A percentile compares a stretch with the other conserved stretches of the same genome.
phyloP scores from a whole-genome alignment of 2,329 filamentous ascomycete species.

The Colletotrichum sp. region DNA sequence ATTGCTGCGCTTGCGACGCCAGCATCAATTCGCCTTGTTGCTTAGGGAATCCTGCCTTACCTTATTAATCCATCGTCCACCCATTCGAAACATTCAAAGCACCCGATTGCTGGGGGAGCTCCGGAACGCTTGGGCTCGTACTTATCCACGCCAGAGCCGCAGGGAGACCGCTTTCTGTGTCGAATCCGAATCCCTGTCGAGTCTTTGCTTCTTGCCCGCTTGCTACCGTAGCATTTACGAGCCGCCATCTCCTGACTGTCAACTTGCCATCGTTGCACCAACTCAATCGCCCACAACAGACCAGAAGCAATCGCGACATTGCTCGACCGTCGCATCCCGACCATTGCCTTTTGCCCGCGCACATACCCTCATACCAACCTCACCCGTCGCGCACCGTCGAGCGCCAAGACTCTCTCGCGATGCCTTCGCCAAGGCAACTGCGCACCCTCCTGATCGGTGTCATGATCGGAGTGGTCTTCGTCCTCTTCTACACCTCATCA shows the following conservation, averaged over 20 bases:
- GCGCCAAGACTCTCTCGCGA: constrained; percentile 34
- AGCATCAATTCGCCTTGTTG: not conserved
- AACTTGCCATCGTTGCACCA: not conserved
- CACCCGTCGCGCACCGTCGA: not conserved
- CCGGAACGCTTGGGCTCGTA: constrained; percentile 13
- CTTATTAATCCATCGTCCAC: not conserved
- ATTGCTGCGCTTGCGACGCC: not conserved
- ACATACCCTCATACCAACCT: not conserved
- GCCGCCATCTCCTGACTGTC: not conserved
- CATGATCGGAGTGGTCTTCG: constrained; percentile 67
- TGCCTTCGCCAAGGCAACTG: constrained; percentile 75
- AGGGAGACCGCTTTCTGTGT: not conserved
- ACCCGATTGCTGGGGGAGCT: constrained; percentile 14
- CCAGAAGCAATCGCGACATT: not conserved
- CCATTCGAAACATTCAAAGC: constrained; percentile 8
- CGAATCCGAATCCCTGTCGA: not conserved
- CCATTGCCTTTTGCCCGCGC: not conserved
- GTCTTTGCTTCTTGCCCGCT: not conserved
- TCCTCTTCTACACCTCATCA: constrained; percentile 76
- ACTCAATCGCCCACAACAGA: not conserved
- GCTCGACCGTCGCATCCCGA: not conserved
- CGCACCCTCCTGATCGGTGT: constrained; percentile 70
- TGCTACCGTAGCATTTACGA: not conserved
- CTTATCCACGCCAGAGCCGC: not conserved
- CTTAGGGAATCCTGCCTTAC: not conserved